Evolutionary conservation across 768 basidiomycete species (phyloP), one percentile per base, ranked within the genome.

Genomic region (Hypsizygus marmoreus): DNA sequence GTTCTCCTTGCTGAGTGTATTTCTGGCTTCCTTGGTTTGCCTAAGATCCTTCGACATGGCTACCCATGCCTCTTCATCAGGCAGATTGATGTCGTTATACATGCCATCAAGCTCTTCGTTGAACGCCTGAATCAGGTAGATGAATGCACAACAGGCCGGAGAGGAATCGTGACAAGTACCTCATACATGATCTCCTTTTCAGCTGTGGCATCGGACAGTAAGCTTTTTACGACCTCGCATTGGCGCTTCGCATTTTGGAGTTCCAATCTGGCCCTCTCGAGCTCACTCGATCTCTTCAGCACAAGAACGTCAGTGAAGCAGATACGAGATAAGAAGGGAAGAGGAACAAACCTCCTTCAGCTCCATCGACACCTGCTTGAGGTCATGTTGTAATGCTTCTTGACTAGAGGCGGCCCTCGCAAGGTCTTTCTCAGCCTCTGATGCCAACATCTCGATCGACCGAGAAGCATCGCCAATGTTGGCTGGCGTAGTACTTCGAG

Each of bases 111-210:
- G 75, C 62, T 95, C 93, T 60, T 93, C 91, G 62, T 97, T 95
- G 70, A 97, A 95, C 2, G 91, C 88, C 92, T 95, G 50, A 6
- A 40, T 10, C 36, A 40, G 33, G 40, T 24, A n/a, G 43, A 44
- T 38, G 23, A 56, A 28, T 34, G 41, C 17, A 41, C 28, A 19
- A 23, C 22, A 35, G 28, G 9, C 7, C 29, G 23, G 10, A 17
- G 12, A 36, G 17, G 16, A 17, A 37, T 13, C 7, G 25, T 37
- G 33, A 13, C 33, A 26, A 34, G 13, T 31, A 93, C 92, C 75
- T 93, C 88, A 53, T 94, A 95, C 79, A 95, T 87, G 62, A 92
- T 88, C 58, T 94, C 90, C 65, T 95, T 89, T 71, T 97, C 94
- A 1, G 83, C 77, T 7, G 86, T 88, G 24, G 82, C 80, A 57